Percentiles rank a stretch among this genome's conserved stretches.
Conservation (phyloP, 2,329 filamentous ascomycete species). For the Exserohilum turcica region DNA sequence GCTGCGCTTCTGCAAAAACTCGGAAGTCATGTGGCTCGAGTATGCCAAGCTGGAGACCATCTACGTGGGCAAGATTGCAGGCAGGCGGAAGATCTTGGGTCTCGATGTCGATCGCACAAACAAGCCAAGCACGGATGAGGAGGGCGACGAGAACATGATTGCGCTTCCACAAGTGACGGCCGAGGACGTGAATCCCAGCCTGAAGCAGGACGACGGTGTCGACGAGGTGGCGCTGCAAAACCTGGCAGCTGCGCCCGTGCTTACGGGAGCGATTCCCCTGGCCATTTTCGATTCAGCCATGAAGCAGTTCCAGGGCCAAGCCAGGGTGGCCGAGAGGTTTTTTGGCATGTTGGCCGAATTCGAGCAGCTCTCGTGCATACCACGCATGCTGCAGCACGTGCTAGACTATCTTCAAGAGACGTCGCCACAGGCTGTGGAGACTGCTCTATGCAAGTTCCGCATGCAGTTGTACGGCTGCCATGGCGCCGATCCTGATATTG, state of each 20-base stretch:
- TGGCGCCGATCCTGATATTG: conserved; percentile 70
- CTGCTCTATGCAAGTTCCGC: conserved; percentile 72
- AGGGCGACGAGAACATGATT: conserved; percentile 57
- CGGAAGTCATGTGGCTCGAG: conserved; percentile 79
- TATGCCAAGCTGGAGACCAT: conserved; percentile 92
- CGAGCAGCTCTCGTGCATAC: conserved; percentile 65
- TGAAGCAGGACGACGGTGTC: conserved; percentile 54
- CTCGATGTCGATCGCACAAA: conserved; percentile 57
- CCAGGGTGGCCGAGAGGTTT: conserved; percentile 72
- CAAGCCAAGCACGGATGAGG: conserved; percentile 53
- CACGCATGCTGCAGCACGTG: conserved; percentile 74
- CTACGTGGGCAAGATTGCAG: conserved; percentile 81
- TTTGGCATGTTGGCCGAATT: conserved; percentile 81
- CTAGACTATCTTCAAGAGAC: conserved; percentile 65
- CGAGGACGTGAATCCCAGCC: conserved; percentile 65
- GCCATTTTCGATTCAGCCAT: conserved; percentile 88
- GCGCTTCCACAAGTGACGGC: conserved; percentile 64
- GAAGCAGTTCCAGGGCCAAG: conserved; percentile 73
- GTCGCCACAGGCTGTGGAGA: conserved; percentile 61
- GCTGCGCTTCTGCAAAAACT: conserved; percentile 82
- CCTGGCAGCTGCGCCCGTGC: conserved; percentile 73
- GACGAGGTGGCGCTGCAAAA: conserved; percentile 65
- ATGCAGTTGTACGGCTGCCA: conserved; percentile 71
- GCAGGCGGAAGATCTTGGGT: conserved; percentile 70
- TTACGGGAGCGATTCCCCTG: conserved; percentile 90